Evolutionary conservation across 176 grass and related monocot species (phyloP).

Genomic region (Carex parvula): DNA sequence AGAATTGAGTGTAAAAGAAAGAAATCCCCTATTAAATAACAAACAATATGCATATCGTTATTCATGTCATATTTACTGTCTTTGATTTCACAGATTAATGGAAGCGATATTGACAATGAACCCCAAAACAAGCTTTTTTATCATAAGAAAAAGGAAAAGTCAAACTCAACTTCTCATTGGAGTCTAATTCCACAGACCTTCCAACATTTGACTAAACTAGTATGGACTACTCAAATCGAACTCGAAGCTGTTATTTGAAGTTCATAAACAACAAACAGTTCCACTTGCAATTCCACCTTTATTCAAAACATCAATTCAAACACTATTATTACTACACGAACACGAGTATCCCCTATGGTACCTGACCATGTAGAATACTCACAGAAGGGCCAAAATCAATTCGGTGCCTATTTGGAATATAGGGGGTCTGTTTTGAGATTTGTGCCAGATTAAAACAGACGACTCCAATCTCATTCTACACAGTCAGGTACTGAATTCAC

Average conservation of each 20-base stretch:
- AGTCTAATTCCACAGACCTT: not conserved
- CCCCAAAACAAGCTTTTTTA: not conserved
- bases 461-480: too few species aligned
- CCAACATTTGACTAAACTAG: not conserved
- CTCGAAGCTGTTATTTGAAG: not conserved
- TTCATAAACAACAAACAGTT: not conserved
- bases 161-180: not conserved
- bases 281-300: not conserved
- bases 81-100: not conserved
- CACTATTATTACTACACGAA: not conserved
- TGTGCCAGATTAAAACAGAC: too few species aligned
- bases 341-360: too few species aligned
- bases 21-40: not conserved
- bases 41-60: not conserved
- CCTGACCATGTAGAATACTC: too few species aligned
- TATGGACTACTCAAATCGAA: not conserved
- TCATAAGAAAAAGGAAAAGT: not conserved
- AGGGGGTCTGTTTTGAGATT: too few species aligned
- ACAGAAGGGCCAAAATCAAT: too few species aligned
- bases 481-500: too few species aligned
- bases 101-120: not conserved
- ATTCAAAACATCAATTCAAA: not conserved
- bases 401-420: too few species aligned
- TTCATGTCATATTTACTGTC: not conserved
- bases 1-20: not conserved